Percentiles rank a stretch among this genome's conserved stretches.
Evolutionary conservation across 106 monocot genomes (phyloP).

Genomic region (Vanilla planifolia): DNA sequence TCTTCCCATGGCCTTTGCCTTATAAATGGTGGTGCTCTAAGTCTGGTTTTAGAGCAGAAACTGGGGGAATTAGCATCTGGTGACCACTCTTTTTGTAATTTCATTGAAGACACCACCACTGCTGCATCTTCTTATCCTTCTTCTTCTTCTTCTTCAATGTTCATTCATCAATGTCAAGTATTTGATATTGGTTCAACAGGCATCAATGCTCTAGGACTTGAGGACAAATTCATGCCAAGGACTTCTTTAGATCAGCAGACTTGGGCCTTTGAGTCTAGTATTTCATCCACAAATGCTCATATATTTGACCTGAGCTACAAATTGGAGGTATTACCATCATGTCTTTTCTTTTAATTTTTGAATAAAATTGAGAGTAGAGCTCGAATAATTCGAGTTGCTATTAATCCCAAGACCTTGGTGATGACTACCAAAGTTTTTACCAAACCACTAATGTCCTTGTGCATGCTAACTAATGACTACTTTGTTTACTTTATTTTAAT

Average conservation of each 20-base stretch:
- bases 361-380: too few species aligned
- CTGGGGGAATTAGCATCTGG: conserved; percentile 65
- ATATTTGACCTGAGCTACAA: conserved; percentile 12
- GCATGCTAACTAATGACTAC: too few species aligned
- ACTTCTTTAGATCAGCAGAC: conserved; percentile 14
- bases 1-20: conserved; percentile 27
- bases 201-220: conserved; percentile 8
- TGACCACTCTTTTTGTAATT: conserved; percentile 25
- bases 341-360: too few species aligned
- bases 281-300: conserved; percentile 15
- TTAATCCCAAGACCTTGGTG: too few species aligned
- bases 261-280: conserved; percentile 4
- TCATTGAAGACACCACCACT: conserved; percentile 15
- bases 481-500: too few species aligned
- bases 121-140: too few species aligned
- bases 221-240: conserved; percentile 7
- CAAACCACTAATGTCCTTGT: too few species aligned
- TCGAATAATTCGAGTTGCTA: too few species aligned
- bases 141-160: conserved; percentile 11
- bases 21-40: conserved; percentile 66
- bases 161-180: conserved; percentile 17
- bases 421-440: too few species aligned
- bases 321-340: conserved; percentile 34
- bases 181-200: conserved; percentile 14
- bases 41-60: conserved; percentile 74